Percentiles rank a stretch among this genome's conserved stretches.
Evolutionary conservation across 2,329 filamentous ascomycete genomes (phyloP).

Genomic region (Penicillium hordei): DNA sequence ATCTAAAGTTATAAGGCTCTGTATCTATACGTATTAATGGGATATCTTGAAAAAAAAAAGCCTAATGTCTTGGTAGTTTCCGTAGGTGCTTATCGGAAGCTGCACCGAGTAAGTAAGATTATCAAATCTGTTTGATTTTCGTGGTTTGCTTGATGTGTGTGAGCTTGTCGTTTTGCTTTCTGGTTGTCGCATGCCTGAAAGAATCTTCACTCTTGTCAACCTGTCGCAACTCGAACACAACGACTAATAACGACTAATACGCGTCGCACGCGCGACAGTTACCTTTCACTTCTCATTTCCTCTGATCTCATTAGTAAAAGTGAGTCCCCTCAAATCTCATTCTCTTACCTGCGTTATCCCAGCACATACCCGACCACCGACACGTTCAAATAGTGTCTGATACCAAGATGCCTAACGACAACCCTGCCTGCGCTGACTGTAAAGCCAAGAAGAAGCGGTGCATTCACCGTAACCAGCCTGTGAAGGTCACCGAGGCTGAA

Average conservation of each 20-base stretch:
- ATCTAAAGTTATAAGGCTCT: neutral
- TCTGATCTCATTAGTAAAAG: neutral
- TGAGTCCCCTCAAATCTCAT: neutral
- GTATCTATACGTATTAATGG: neutral
- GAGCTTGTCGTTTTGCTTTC: neutral
- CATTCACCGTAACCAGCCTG: constrained; percentile 14
- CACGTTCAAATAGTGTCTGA: constrained; percentile 1
- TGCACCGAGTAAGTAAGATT: neutral
- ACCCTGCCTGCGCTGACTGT: constrained; percentile 22
- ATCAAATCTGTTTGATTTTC: neutral
- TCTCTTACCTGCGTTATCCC: no score
- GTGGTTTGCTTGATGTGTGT: neutral
- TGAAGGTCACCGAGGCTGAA: neutral
- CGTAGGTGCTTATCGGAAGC: neutral
- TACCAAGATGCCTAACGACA: neutral
- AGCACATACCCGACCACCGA: neutral
- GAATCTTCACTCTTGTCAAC: neutral
- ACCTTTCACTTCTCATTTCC: neutral
- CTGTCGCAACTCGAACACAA: neutral
- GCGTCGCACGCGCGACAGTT: neutral
- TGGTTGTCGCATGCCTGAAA: neutral
- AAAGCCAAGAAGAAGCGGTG: constrained; percentile 30
- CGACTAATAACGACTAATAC: neutral
- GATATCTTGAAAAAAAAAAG: no score
- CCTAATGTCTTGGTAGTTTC: neutral